Conservation (phyloP, 352 stramenopile species). For the Aphanomyces invadans region DNA sequence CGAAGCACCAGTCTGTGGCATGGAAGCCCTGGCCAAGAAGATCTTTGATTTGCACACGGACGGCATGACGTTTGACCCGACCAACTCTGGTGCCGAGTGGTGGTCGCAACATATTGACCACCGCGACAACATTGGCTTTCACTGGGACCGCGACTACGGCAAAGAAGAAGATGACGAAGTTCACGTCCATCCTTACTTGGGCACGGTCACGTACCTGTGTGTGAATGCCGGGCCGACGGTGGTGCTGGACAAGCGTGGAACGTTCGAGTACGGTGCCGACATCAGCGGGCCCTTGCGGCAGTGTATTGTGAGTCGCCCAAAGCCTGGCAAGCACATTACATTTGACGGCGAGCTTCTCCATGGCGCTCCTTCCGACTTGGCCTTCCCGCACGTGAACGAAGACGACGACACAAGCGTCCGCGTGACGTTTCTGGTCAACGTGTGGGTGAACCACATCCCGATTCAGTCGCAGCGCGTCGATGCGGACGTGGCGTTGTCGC, state of each 20-base stretch:
- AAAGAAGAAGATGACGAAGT: conserved; percentile 58
- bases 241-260: conserved; percentile 40
- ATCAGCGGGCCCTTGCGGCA: conserved; percentile 28
- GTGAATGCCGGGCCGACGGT: conserved; percentile 41
- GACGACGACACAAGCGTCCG: conserved; percentile 31
- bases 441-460: conserved; percentile 57
- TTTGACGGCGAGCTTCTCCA: conserved; percentile 66
- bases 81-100: conserved; percentile 75
- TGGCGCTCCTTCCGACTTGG: conserved; percentile 43
- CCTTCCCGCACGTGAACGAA: conserved; percentile 26
- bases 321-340: conserved; percentile 56
- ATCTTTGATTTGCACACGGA: conserved; percentile 71
- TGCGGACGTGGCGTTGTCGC: conserved; percentile 26
- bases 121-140: conserved; percentile 73
- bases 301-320: conserved; percentile 31
- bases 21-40: conserved; percentile 66
- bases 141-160: conserved; percentile 88
- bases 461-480: conserved; percentile 35
- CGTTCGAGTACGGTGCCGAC: conserved; percentile 33
- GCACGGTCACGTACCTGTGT: conserved; percentile 65
- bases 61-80: conserved; percentile 35
- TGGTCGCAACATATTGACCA: conserved; percentile 78
- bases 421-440: conserved; percentile 61
- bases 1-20: conserved; percentile 40
- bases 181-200: conserved; percentile 69